Base-by-base conservation (phyloP, 441 rosid species). In the Pelargonium fulgidum region DNA sequence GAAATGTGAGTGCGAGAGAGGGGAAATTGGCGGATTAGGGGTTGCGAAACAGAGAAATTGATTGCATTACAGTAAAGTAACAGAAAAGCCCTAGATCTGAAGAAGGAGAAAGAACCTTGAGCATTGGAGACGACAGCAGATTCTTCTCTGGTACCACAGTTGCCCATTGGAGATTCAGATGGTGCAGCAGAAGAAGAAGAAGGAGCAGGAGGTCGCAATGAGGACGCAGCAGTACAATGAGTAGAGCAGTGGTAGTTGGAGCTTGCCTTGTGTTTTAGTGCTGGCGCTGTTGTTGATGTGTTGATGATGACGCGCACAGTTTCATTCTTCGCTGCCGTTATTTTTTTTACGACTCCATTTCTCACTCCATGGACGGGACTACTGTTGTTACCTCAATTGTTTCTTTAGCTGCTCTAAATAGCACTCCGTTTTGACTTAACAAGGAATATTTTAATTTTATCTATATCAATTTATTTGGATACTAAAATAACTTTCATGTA, bases 91-190 rank as follows among this genome's bases (percentile, higher is more conserved):
- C 61, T 59, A 78, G 85, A 80, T 80, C 81, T 79, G 74, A 24
- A 39, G 64, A 67, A 56, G 67, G n/a, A 39, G 63, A 44, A 75
- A 71, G 72, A 73, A 87, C 96, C 92, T 90, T 94, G 98, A 77
- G 92, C 96, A 78, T 81, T 80, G 78, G 91, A 79, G 75, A 89
- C 97, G 17, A 84, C 88, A 67, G 89, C 94, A 76, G 96, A 85
- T 77, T 95, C 98, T 81, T 92, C 99, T 82, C 95, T 82, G 71
- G 97, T 95, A 66, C 97, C 96, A 64, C 98, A 95, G 84, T 90
- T 92, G 66, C 98, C 98, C 99, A 92, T 90, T 56, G 67, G 64
- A 6, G 48, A 11, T 36, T 68, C 39, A 29, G 24, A 5, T 54
- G 72, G 12, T 22, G 24, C 24, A 22, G 24, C 24, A 17, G 62